phyloP scores from a whole-genome alignment of 2,329 filamentous ascomycete genomes.

The Xenosphaeropsis pyriputrescens region DNA sequence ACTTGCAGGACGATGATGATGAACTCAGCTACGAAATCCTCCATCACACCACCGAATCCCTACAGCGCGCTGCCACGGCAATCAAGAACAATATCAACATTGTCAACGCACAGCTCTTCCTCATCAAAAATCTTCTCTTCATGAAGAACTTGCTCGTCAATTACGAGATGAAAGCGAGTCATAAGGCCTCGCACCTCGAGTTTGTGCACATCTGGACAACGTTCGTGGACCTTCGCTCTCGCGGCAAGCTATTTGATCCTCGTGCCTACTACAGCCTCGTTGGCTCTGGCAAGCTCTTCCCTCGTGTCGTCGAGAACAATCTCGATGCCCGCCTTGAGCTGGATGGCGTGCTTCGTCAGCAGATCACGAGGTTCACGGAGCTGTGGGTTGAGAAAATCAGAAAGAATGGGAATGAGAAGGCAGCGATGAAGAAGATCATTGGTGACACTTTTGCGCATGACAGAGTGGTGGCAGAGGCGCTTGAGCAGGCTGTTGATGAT shows the following conservation, averaged over 20 bases:
- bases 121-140: conserved; percentile 86
- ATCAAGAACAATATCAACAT: conserved; percentile 49
- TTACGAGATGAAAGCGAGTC: conserved; percentile 72
- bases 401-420: conserved; percentile 36
- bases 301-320: conserved; percentile 21
- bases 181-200: conserved; percentile 37
- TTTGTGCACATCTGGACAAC: conserved; percentile 52
- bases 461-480: neutral
- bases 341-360: conserved; percentile 45
- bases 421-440: conserved; percentile 40
- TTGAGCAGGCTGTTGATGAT: neutral
- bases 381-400: conserved; percentile 34
- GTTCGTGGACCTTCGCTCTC: conserved; percentile 28
- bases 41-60: conserved; percentile 72
- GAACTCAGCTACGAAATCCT: conserved; percentile 71
- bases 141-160: conserved; percentile 93
- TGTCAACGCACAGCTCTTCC: conserved; percentile 75
- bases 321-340: conserved; percentile 50
- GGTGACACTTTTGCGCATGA: conserved; percentile 8
- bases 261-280: conserved; percentile 27
- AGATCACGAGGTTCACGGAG: conserved; percentile 47
- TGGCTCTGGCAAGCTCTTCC: conserved; percentile 19
- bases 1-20: conserved; percentile 7
- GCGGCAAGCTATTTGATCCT: conserved; percentile 36
- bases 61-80: conserved; percentile 60